Percentiles rank a stretch among this genome's conserved stretches.
Conservation (phyloP, 768 basidiomycete species). For the Panus rudis region DNA sequence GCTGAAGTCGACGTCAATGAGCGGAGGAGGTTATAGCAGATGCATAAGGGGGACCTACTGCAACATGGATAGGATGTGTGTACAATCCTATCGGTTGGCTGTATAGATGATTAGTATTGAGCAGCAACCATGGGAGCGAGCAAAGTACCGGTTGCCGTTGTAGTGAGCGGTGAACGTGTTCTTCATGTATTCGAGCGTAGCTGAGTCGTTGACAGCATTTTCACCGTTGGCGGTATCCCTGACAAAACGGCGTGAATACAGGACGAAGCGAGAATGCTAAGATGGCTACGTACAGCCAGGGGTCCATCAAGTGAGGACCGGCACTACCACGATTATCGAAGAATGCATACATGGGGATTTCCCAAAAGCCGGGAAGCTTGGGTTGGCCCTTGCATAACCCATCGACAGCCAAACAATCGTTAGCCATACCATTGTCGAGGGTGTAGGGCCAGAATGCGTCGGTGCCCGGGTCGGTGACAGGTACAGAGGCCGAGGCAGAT, state of each 20-base stretch:
- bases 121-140: neutral
- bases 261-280: neutral
- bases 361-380: constrained; percentile 74
- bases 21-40: neutral
- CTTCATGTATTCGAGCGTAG: constrained; percentile 67
- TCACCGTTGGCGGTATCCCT: constrained; percentile 52
- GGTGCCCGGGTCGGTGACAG: constrained; percentile 57
- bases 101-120: neutral
- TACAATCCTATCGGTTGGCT: constrained; percentile 72
- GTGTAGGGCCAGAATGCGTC: constrained; percentile 85
- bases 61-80: constrained; percentile 74
- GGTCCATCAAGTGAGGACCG: constrained; percentile 74
- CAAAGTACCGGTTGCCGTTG: constrained; percentile 44
- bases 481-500: constrained; percentile 49
- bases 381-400: constrained; percentile 63
- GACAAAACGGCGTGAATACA: neutral
- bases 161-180: constrained; percentile 70
- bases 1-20: constrained; percentile 20
- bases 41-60: constrained; percentile 32
- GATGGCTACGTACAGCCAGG: constrained; percentile 57
- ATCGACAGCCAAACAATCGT: constrained; percentile 55
- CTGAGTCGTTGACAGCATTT: constrained; percentile 44
- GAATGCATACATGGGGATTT: constrained; percentile 77
- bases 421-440: constrained; percentile 72
- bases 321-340: constrained; percentile 52